Conservation (phyloP, 176 grass and related monocot species). For the Juncus inflexus region DNA sequence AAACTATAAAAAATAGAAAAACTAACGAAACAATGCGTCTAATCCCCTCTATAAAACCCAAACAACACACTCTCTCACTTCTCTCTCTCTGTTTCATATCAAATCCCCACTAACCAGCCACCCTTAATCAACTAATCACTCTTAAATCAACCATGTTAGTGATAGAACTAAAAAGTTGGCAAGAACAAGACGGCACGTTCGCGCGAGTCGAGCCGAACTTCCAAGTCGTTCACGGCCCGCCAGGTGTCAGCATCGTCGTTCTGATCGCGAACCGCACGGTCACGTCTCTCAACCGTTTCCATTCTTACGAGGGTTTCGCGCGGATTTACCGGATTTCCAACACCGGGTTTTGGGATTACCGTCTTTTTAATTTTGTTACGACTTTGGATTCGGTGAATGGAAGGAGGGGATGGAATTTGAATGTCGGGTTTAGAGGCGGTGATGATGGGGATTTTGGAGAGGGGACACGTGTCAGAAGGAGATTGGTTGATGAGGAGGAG, state of each 20-base stretch:
- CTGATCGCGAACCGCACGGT: not conserved
- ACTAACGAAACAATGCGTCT: no score
- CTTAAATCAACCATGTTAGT: not conserved
- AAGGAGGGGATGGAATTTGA: not conserved
- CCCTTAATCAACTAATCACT: no score
- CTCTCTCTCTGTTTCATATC: no score
- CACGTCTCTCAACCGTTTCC: not conserved
- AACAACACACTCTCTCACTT: no score
- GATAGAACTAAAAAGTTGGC: constrained; percentile 10
- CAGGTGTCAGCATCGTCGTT: constrained; percentile 10
- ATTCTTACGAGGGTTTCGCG: not conserved
- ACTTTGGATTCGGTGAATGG: not conserved
- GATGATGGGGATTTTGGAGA: not conserved
- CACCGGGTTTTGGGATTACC: not conserved
- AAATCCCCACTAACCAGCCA: no score
- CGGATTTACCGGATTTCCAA: constrained; percentile 4
- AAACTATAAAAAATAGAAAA: no score
- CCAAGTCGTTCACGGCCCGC: not conserved
- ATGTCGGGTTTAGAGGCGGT: not conserved
- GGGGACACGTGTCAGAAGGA: no score
- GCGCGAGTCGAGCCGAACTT: not conserved
- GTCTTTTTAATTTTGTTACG: not conserved
- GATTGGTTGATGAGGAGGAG: no score
- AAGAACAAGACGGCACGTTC: not conserved
- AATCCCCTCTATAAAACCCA: no score